Percentiles rank a stretch among this genome's conserved stretches.
Conservation (phyloP, 202 grass and related monocot species). For the Schoenoplectus tabernaemontani region DNA sequence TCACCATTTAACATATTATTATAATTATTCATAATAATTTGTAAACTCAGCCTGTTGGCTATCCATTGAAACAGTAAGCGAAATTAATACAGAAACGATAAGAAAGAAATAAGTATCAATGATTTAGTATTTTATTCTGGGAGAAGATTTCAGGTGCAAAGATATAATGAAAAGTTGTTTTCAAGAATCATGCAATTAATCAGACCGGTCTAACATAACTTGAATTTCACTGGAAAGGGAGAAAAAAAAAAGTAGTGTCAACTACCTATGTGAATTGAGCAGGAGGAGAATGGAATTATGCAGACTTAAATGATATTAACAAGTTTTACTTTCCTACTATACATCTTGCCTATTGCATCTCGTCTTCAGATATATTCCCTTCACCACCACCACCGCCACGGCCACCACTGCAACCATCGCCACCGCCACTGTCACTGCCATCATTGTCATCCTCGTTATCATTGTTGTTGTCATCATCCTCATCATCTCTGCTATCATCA, state of each 20-base stretch:
- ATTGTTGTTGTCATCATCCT: not conserved
- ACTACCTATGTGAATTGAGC: not conserved
- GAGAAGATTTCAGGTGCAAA: not conserved
- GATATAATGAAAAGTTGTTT: not conserved
- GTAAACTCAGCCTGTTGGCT: not conserved
- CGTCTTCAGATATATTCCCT: slow-evolving; percentile 4
- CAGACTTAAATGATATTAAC: not conserved
- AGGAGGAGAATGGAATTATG: not conserved
- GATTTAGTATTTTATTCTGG: not conserved
- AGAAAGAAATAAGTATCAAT: not conserved
- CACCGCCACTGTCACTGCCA: not conserved
- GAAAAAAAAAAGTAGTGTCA: not conserved
- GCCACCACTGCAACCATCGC: not conserved
- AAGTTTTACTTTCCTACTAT: not conserved
- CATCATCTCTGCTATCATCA: slow-evolving; percentile 10
- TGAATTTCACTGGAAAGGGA: not conserved
- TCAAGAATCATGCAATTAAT: not conserved
- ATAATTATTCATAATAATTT: not conserved
- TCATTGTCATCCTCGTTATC: slow-evolving; percentile 1
- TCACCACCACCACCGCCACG: not conserved
- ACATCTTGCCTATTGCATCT: not conserved
- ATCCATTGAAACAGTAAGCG: not conserved
- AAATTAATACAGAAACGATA: not conserved
- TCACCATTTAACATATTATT: not conserved
- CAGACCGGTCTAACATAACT: not conserved